Percentiles rank a stretch among this genome's conserved stretches.
These are phyloP conservation scores for Articulospora tetracladia DNA, from an alignment of 495 filamentous ascomycete genomes.

Conservation along the genomic window DNA sequence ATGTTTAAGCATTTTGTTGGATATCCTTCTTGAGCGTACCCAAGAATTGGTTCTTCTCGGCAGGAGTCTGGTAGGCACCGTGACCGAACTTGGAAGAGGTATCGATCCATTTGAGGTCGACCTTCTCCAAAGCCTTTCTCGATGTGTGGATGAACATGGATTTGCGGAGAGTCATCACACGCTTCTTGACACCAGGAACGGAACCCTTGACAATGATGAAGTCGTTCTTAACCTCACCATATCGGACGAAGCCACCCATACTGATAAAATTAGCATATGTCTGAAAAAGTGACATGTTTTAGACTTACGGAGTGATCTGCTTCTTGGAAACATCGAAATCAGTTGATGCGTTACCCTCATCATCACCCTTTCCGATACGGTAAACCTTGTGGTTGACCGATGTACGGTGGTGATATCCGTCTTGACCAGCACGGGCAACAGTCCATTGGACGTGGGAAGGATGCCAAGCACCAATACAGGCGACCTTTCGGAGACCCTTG, in stretches of 20 bases:
- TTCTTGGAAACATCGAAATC: conserved; percentile 98
- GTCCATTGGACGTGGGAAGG: conserved; percentile 99
- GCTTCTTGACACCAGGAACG: conserved; percentile 97
- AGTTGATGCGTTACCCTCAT: conserved; percentile 87
- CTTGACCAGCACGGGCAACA: conserved; percentile 99
- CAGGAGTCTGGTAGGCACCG: conserved; percentile 97
- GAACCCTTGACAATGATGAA: conserved; percentile 98
- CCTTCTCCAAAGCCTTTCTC: conserved; percentile 93
- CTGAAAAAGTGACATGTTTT: background rate
- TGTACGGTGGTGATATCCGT: conserved; percentile 99
- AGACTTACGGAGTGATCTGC: conserved; percentile 92
- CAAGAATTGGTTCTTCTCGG: conserved; percentile 92
- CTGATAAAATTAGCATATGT: conserved; percentile 39
- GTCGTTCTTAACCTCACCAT: conserved; percentile 99
- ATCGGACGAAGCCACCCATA: conserved; percentile 97
- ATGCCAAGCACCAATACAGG: conserved; percentile 99
- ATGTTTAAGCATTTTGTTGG: conserved; percentile 54
- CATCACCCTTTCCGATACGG: conserved; percentile 88
- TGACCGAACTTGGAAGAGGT: conserved; percentile 99
- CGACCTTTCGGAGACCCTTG: conserved; percentile 99
- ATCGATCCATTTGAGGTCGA: conserved; percentile 99
- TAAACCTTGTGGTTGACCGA: conserved; percentile 99
- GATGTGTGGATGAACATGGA: conserved; percentile 98
- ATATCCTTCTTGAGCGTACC: conserved; percentile 99
- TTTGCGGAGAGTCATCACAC: conserved; percentile 98